These are phyloP conservation scores for Verticillium nonalfalfae DNA, from an alignment of 2,329 filamentous ascomycete genomes.

Conservation along the genomic window DNA sequence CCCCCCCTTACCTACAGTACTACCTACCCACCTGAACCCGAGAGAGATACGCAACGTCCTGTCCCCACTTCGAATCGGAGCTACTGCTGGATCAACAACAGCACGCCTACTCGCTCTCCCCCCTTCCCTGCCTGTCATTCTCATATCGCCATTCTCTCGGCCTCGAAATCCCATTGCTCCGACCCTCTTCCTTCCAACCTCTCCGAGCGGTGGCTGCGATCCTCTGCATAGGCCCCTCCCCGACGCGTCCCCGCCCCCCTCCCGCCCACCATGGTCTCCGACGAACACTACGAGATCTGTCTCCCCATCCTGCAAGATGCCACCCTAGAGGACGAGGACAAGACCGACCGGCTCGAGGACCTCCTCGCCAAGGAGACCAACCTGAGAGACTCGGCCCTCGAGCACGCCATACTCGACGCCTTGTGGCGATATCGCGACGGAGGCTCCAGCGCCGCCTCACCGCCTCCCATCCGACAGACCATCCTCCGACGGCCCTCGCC, in stretches of 20 bases:
- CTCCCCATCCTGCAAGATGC: constrained; percentile 81
- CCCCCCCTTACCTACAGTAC: background rate
- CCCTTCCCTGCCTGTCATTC: background rate
- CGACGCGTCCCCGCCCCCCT: background rate
- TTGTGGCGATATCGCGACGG: constrained; percentile 78
- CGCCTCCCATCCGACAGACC: constrained; percentile 80
- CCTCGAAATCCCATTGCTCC: background rate
- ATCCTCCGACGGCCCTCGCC: constrained; percentile 87
- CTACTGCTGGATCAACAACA: background rate
- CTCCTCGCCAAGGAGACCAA: constrained; percentile 73
- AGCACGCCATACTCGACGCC: constrained; percentile 85
- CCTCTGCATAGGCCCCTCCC: background rate
- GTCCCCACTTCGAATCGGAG: background rate
- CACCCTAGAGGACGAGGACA: constrained; percentile 85
- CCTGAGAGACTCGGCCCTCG: constrained; percentile 69
- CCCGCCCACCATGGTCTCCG: constrained; percentile 68
- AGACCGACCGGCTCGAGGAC: constrained; percentile 80
- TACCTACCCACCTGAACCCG: too few relatives aligned
- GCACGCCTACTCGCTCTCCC: background rate
- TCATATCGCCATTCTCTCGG: background rate
- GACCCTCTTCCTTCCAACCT: background rate
- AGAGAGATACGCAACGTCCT: background rate
- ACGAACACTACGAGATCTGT: constrained; percentile 88
- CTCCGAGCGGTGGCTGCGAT: background rate
- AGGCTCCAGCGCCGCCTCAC: constrained; percentile 61